These are phyloP conservation scores for Nigrograna mackinnonii DNA, from an alignment of 2,329 filamentous ascomycete genomes.

Conservation along the genomic window DNA sequence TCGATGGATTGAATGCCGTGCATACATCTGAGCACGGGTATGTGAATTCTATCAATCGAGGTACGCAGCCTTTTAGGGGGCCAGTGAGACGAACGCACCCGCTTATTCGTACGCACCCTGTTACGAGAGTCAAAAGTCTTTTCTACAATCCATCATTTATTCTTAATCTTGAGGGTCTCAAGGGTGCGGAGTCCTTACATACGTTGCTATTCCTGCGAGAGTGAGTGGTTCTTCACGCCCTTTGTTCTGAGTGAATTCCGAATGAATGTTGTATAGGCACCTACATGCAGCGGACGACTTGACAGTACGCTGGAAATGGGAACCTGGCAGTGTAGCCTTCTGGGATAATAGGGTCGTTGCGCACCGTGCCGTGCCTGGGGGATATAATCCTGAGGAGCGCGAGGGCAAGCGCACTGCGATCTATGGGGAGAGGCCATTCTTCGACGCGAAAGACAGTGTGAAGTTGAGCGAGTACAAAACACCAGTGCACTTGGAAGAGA, in stretches of 20 bases:
- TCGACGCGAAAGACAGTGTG: slow-evolving; percentile 1
- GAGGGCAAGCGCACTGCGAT: slow-evolving; percentile 8
- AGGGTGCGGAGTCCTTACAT: slow-evolving; percentile 47
- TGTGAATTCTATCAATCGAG: slow-evolving; percentile 7
- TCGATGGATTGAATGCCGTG: slow-evolving; percentile 4
- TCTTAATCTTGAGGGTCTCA: slow-evolving; percentile 53
- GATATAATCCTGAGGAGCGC: slow-evolving; percentile 7
- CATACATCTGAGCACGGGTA: slow-evolving; percentile 6
- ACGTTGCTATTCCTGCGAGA: slow-evolving; percentile 5
- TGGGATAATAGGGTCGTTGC: slow-evolving; percentile 11
- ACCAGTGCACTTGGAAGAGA: too few relatives aligned
- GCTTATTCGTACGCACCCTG: slow-evolving; percentile 53
- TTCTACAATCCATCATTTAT: slow-evolving; percentile 47
- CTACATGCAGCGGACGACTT: slow-evolving; percentile 10
- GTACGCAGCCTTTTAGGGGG: slow-evolving; percentile 17
- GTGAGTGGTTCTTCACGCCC: neutral
- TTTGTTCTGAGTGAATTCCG: neutral
- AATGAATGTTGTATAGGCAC: slow-evolving; percentile 4
- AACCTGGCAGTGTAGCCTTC: slow-evolving; percentile 9
- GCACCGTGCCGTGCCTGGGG: slow-evolving; percentile 8
- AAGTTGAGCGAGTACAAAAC: slow-evolving; percentile 3
- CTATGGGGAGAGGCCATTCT: slow-evolving; percentile 10
- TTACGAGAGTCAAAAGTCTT: slow-evolving; percentile 50
- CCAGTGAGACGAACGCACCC: slow-evolving; percentile 54
- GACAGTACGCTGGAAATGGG: slow-evolving; percentile 11